Percentiles rank a stretch among this genome's conserved stretches.
These are phyloP conservation scores for Polyporus tsugae DNA, from an alignment of 1,284 basidiomycete genomes.

Conservation along the genomic window DNA sequence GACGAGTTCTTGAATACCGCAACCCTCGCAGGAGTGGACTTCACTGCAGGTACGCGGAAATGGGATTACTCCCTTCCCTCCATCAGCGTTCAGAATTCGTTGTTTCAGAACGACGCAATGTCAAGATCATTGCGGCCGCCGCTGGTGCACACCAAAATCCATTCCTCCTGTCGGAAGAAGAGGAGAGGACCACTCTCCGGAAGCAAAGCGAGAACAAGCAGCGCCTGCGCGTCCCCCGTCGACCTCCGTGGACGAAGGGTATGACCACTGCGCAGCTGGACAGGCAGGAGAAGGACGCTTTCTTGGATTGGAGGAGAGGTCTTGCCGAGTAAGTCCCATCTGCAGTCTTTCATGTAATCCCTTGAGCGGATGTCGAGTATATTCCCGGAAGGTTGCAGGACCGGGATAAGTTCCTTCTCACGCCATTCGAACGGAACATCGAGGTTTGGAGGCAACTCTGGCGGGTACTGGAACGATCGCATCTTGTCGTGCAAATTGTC, in stretches of 20 bases:
- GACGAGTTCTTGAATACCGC: conserved; percentile 98
- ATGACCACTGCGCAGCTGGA: conserved; percentile 85
- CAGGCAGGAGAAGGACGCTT: conserved; percentile 86
- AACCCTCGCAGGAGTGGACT: conserved; percentile 93
- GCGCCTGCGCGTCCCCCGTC: conserved; percentile 83
- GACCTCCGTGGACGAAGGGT: conserved; percentile 85
- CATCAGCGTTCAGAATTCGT: conserved; percentile 24
- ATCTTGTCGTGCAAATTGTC: conserved; percentile 94
- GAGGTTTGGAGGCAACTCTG: conserved; percentile 98
- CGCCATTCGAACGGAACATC: conserved; percentile 95
- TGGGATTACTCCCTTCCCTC: neutral
- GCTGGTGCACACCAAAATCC: conserved; percentile 79
- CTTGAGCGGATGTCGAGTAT: neutral
- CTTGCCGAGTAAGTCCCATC: conserved; percentile 78
- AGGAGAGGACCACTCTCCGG: conserved; percentile 79
- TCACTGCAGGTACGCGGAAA: conserved; percentile 90
- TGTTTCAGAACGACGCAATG: conserved; percentile 84
- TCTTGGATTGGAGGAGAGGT: conserved; percentile 90
- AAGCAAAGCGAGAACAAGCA: conserved; percentile 80
- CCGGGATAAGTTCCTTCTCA: conserved; percentile 82
- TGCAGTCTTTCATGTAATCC: neutral
- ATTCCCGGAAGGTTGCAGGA: conserved; percentile 75
- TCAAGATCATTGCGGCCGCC: conserved; percentile 86
- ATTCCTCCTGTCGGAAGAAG: conserved; percentile 84
- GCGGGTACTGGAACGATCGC: conserved; percentile 94